These are phyloP conservation scores for Extremus antarcticus DNA, from an alignment of 495 filamentous ascomycete genomes.

Conservation along the genomic window DNA sequence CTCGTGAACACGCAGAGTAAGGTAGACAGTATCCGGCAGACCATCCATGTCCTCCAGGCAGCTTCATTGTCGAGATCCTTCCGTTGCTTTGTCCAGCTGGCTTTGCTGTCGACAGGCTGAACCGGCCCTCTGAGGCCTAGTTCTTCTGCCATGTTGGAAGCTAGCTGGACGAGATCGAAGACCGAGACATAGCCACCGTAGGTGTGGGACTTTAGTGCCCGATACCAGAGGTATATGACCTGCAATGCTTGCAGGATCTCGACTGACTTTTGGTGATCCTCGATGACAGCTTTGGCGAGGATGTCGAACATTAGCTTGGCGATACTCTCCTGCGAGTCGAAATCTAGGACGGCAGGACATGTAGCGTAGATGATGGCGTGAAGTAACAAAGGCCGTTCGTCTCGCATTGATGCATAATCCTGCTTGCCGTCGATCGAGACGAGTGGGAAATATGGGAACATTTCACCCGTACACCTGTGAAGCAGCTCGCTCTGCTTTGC, in stretches of 20 bases:
- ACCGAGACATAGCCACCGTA: not conserved
- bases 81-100: not conserved
- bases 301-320: not conserved
- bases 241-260: constrained; percentile 10
- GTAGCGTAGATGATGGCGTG: constrained; percentile 5
- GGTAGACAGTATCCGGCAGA: constrained; percentile 1
- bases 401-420: not conserved
- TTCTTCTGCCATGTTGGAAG: not conserved
- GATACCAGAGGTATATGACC: constrained; percentile 3
- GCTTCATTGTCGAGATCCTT: not conserved
- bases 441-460: constrained; percentile 1
- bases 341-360: not conserved
- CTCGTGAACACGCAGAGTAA: not conserved
- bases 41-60: constrained; percentile 3
- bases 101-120: not conserved
- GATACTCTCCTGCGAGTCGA: constrained; percentile 2
- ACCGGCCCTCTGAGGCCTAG: not conserved
- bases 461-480: not conserved
- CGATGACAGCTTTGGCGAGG: not conserved
- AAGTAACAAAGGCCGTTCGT: not conserved
- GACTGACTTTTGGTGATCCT: not conserved
- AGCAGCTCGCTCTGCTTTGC: constrained; percentile 6
- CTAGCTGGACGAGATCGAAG: constrained; percentile 1
- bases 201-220: constrained; percentile 1
- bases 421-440: not conserved